Percentiles rank a stretch among this genome's conserved stretches.
These are phyloP conservation scores for Penicillium riverlandense DNA, from an alignment of 495 filamentous ascomycete species.

Conservation along the genomic window DNA sequence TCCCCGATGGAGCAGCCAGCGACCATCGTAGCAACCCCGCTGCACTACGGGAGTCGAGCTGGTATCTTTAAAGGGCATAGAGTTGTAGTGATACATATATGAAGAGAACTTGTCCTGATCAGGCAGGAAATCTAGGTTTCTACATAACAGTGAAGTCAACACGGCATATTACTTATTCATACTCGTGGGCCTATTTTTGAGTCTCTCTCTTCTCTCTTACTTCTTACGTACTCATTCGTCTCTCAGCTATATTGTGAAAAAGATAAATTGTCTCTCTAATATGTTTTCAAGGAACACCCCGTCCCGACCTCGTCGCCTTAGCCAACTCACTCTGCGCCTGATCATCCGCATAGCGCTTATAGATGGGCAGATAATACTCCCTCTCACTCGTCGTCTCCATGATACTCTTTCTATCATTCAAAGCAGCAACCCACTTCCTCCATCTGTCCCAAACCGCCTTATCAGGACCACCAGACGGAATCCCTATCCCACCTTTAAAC, in stretches of 20 bases:
- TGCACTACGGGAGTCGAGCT: no score
- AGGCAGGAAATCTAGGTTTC: no score
- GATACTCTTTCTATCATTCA: constrained; percentile 49
- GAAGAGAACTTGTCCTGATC: no score
- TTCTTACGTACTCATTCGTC: no score
- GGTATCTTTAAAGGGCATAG: no score
- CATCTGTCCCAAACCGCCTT: constrained; percentile 53
- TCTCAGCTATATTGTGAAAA: background rate
- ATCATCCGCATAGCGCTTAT: constrained; percentile 65
- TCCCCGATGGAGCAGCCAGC: no score
- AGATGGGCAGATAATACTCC: constrained; percentile 55
- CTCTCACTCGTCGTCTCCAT: constrained; percentile 55
- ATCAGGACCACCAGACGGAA: constrained; percentile 48
- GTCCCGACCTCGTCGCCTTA: constrained; percentile 57
- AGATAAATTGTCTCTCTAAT: background rate
- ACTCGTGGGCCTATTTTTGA: no score
- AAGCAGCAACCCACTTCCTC: constrained; percentile 51
- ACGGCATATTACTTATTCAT: no score
- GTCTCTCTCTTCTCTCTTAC: no score
- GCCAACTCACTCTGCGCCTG: constrained; percentile 63
- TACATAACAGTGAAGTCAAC: no score
- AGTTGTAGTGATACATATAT: no score
- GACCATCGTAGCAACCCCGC: no score
- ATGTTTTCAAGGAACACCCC: constrained; percentile 46
- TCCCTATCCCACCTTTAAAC: constrained; percentile 57